Conservation (phyloP, 441 rosid genomes). For the Corymbia calophylla region DNA sequence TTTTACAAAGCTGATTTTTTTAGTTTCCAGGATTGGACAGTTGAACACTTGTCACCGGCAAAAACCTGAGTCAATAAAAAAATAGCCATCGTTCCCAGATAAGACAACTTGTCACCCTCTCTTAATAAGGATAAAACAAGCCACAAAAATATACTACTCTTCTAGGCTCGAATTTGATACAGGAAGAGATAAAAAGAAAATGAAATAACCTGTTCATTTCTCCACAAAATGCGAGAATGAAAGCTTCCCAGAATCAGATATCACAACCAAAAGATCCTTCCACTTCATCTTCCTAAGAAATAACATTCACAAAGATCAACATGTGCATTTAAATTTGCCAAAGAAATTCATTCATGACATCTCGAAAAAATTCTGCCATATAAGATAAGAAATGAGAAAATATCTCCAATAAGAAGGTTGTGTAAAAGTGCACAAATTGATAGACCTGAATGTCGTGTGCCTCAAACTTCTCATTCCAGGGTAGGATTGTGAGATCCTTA, state of each 20-base stretch:
- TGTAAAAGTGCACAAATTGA: not conserved
- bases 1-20: constrained; percentile 69
- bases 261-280: constrained; percentile 76
- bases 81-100: not conserved
- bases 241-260: constrained; percentile 98
- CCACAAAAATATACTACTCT: not conserved
- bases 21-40: constrained; percentile 83
- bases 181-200: not conserved
- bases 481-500: constrained; percentile 72
- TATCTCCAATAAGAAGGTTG: not conserved
- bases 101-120: not conserved
- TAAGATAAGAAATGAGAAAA: not conserved
- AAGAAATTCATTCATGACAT: not conserved
- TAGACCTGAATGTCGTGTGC: constrained; percentile 44
- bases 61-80: constrained; percentile 50
- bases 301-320: not conserved
- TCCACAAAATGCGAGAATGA: constrained; percentile 76
- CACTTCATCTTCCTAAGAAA: constrained; percentile 36
- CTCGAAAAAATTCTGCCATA: not conserved
- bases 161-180: not conserved
- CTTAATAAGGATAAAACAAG: not conserved
- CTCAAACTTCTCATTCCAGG: constrained; percentile 48
- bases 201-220: constrained; percentile 85
- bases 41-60: constrained; percentile 71
- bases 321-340: not conserved